Evolutionary conservation across 352 stramenopile genomes (phyloP), one percentile per base, ranked within the genome.

Genomic region (Globisporangium lucens): DNA sequence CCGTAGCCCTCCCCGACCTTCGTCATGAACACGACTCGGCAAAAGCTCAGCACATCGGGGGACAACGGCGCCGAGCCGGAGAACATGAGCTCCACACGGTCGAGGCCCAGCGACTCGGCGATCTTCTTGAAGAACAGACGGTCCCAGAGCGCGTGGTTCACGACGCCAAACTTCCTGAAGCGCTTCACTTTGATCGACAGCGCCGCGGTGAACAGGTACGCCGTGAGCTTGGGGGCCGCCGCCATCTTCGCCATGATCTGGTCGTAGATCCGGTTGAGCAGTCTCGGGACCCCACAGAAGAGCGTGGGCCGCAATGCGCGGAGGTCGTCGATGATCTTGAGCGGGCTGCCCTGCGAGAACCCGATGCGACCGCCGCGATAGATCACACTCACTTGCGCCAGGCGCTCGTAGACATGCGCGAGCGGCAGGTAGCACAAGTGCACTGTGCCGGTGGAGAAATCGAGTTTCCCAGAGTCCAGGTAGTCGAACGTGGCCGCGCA

Each of bases 231-330:
- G 55, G 76, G 82, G 33, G 93, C 47, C 80, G 87, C 38, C 3
- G 72, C 66, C 65, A 93, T 89, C 53, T 85, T 87, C 30, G 77
- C 72, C 65, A 89, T 90, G 66, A 98, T 83, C 35, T 96, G 97
- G 81, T 99, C 96, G 78, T 99, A 91, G 51, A 99, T 97, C 63
- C 97, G 97, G 70, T 99, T 99, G 41, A 99, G 80, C 12, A 99
- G 80, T 4, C 97, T 82, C 20, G 97, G 97, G n/a, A 98, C 96
- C 5, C 87, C 89, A 46, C 86, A 84, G 63, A 99, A 97, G 4
- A 98, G 69, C 1, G 96, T 99, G 0, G 97, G 97, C 6, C 89
- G 79, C 61, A 98, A 89, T 12, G 85, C 89, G 29, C 88, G 77
- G 6, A 98, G 69, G 76, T 99, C 97, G 66, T 98, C 91, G 56